Evolutionary conservation across 2,329 filamentous ascomycete species (phyloP), one percentile per base, ranked within the genome.

Genomic region (Fusarium chuoi): DNA sequence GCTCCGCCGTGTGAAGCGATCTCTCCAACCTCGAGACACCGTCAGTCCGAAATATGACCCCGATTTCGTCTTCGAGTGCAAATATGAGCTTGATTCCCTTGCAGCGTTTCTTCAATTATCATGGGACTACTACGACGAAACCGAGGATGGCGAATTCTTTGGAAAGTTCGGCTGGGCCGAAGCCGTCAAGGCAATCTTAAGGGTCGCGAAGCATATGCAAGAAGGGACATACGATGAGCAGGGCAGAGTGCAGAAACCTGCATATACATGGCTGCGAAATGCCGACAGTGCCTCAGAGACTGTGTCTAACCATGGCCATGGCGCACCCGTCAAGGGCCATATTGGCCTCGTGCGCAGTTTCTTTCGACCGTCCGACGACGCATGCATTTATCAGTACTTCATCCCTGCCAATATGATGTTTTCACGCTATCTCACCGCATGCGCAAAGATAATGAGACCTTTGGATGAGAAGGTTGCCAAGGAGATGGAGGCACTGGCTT

Each of bases 321-420:
- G 95, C 24, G 95, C 94, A 75, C 96, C 96, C 0, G 88, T 97
- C 5, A 92, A 90, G 61, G 90, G 89, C 36, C 82, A 94, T 88
- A 96, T 94, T 4, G 94, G 94, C 1, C 88, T 98, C 57, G 89
- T 98, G 46, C 90, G 96, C 62, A 95, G 93, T 74, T 94, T 95
- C 36, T 98, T 98, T 85, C 89, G 96, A 3, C 96, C 95, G 0
- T 96, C 93, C 66, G 96, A 98, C 81, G 96, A 98, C 81, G 90
- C 94, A 20, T 94, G 93, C 2, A 93, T 94, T 44, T 91, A 94
- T 69, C 94, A 96, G 79, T 96, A 95, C 81, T 91, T 97, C 77
- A 93, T 98, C 76, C 96, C 96, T 0, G 91, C 93, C 38, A 98
- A 98, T 81, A 94, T 94, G 92, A 93, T 94, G 92, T 91, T 94